phyloP scores from a whole-genome alignment of 345 rosid genomes.

The Lepidium sativum region DNA sequence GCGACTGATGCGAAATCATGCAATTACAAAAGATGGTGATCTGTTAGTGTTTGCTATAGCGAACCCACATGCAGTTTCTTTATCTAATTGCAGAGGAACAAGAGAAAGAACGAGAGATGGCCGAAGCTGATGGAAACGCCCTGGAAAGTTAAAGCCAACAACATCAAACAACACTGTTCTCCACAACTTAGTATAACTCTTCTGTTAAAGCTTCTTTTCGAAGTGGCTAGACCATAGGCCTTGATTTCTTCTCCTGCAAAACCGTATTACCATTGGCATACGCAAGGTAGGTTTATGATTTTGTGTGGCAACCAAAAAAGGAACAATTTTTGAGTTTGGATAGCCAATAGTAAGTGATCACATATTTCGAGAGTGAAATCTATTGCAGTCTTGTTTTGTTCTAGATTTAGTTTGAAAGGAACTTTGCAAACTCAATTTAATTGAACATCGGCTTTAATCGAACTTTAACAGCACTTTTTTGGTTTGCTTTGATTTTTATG shows the following conservation, averaged over 20 bases:
- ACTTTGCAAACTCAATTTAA: not conserved
- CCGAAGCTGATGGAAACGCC: constrained; percentile 34
- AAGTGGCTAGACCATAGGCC: not conserved
- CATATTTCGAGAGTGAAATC: not conserved
- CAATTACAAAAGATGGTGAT: not conserved
- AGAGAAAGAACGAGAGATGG: constrained; percentile 46
- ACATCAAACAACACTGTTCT: not conserved
- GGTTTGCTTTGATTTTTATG: not conserved
- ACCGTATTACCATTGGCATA: not conserved
- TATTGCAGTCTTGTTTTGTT: not conserved
- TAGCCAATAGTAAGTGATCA: not conserved
- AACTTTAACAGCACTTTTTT: not conserved
- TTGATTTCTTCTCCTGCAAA: not conserved
- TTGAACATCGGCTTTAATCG: not conserved
- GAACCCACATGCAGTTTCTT: not conserved
- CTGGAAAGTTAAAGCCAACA: constrained; percentile 21
- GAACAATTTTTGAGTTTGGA: not conserved
- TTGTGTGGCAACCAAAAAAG: not conserved
- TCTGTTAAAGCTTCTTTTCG: not conserved
- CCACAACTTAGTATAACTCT: not conserved
- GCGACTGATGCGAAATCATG: not conserved
- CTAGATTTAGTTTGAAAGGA: not conserved
- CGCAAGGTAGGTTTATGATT: not conserved
- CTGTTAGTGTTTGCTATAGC: not conserved
- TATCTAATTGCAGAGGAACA: constrained; percentile 49